Conservation (phyloP, 2,329 filamentous ascomycete species). For the Pestalotiopsis sp. region DNA sequence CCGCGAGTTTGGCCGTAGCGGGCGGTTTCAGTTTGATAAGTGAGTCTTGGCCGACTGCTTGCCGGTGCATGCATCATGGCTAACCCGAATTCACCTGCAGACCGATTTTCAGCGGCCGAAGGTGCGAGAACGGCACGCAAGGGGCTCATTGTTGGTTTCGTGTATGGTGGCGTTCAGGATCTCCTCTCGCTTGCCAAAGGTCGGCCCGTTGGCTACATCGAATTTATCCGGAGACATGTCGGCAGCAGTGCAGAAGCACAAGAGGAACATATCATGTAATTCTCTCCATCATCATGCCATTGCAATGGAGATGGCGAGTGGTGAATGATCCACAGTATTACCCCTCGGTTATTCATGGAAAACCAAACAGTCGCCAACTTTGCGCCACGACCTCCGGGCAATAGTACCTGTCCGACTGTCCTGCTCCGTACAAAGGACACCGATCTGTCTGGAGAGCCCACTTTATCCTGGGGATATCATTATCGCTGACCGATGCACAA, state of each 20-base stretch:
- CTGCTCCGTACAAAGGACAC: not conserved
- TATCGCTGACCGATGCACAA: not conserved
- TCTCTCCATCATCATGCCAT: conserved; percentile 6
- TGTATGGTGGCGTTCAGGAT: conserved; percentile 83
- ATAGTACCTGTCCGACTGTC: not conserved
- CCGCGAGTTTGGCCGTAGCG: conserved; percentile 82
- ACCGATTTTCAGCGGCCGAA: conserved; percentile 77
- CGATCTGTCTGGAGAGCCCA: not conserved
- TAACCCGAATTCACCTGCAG: conserved; percentile 42
- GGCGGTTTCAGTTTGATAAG: conserved; percentile 87
- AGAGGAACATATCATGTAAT: conserved; percentile 18
- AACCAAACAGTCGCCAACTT: not conserved
- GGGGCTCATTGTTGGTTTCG: conserved; percentile 77
- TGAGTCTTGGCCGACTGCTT: conserved; percentile 46
- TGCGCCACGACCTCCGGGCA: not conserved
- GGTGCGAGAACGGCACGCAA: conserved; percentile 78
- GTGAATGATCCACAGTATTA: not conserved
- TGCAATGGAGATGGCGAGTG: not conserved
- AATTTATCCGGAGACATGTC: conserved; percentile 59
- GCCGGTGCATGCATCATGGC: not conserved
- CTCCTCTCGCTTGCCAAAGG: conserved; percentile 68
- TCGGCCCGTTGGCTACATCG: conserved; percentile 74
- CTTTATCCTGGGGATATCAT: not conserved
- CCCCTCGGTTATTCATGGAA: conserved; percentile 9
- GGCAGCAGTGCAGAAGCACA: conserved; percentile 27